These are phyloP conservation scores for Moesziomyces sp. DNA, from an alignment of 1,284 basidiomycete genomes.

Conservation along the genomic window DNA sequence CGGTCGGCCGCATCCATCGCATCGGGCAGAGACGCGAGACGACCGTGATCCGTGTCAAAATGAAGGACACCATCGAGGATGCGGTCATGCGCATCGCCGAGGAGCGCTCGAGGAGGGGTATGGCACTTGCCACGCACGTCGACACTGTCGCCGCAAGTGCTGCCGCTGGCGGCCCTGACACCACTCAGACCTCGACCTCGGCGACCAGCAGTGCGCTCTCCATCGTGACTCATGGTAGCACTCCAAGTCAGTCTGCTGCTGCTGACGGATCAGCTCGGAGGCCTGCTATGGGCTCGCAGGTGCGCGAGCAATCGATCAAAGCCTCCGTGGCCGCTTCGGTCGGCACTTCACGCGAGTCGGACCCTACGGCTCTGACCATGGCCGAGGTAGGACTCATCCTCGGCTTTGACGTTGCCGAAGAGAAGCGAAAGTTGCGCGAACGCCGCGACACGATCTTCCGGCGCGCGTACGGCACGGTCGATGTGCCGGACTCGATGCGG, in stretches of 20 bases:
- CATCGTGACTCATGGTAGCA: background rate
- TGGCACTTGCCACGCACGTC: constrained; percentile 32
- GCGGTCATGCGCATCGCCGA: constrained; percentile 50
- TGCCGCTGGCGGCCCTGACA: background rate
- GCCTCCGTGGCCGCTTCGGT: constrained; percentile 39
- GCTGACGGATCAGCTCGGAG: background rate
- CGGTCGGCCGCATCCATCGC: constrained; percentile 45
- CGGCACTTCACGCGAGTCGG: constrained; percentile 27
- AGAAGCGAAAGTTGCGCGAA: constrained; percentile 22
- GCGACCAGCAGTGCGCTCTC: background rate
- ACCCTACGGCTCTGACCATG: constrained; percentile 38
- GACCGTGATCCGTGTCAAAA: constrained; percentile 47
- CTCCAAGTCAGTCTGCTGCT: background rate
- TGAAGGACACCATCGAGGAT: constrained; percentile 54
- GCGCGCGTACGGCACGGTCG: constrained; percentile 7
- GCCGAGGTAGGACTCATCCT: constrained; percentile 40
- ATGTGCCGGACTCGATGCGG: background rate
- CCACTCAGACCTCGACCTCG: background rate
- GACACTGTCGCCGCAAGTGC: constrained; percentile 1
- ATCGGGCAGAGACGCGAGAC: constrained; percentile 50
- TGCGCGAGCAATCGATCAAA: constrained; percentile 43
- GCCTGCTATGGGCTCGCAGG: background rate
- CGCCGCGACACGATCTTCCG: constrained; percentile 15
- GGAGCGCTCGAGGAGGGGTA: constrained; percentile 31
- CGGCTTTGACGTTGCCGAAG: constrained; percentile 42